Percentiles rank a stretch among this genome's conserved stretches.
These are phyloP conservation scores for Picochlorum costavermella DNA, from an alignment of 139 green algal genomes.

Conservation along the genomic window DNA sequence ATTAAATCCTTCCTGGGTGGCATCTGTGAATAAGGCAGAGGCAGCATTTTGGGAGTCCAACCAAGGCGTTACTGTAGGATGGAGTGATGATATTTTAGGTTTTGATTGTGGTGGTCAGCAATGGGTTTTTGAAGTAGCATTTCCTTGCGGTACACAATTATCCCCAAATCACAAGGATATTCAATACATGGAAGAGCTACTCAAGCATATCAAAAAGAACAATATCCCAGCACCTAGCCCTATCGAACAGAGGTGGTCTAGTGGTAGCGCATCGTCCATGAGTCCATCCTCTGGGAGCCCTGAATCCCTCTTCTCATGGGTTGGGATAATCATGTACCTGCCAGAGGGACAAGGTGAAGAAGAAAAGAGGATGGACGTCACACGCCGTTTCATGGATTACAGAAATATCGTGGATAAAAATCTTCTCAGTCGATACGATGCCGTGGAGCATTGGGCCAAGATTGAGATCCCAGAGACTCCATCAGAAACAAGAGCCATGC, in stretches of 20 bases:
- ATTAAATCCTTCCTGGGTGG: slow-evolving; percentile 64
- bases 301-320: slow-evolving; percentile 63
- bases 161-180: slow-evolving; percentile 41
- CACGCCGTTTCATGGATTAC: slow-evolving; percentile 15
- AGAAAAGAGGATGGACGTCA: slow-evolving; percentile 55
- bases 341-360: slow-evolving; percentile 41
- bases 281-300: slow-evolving; percentile 51
- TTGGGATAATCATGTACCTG: slow-evolving; percentile 98
- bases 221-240: slow-evolving; percentile 72
- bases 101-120: slow-evolving; percentile 98
- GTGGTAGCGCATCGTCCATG: slow-evolving; percentile 49
- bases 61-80: slow-evolving; percentile 52
- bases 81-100: slow-evolving; percentile 85
- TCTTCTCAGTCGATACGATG: slow-evolving; percentile 67
- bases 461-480: slow-evolving; percentile 61
- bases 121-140: slow-evolving; percentile 89
- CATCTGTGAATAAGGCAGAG: slow-evolving; percentile 80
- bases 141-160: slow-evolving; percentile 43
- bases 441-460: slow-evolving; percentile 93
- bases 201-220: slow-evolving; percentile 59
- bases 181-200: slow-evolving; percentile 65
- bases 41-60: slow-evolving; percentile 74
- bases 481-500: slow-evolving; percentile 15
- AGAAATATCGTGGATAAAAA: slow-evolving; percentile 44
- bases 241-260: slow-evolving; percentile 95